Evolutionary conservation across 306 rosid genomes (phyloP).

Genomic region (Parietaria judaica): DNA sequence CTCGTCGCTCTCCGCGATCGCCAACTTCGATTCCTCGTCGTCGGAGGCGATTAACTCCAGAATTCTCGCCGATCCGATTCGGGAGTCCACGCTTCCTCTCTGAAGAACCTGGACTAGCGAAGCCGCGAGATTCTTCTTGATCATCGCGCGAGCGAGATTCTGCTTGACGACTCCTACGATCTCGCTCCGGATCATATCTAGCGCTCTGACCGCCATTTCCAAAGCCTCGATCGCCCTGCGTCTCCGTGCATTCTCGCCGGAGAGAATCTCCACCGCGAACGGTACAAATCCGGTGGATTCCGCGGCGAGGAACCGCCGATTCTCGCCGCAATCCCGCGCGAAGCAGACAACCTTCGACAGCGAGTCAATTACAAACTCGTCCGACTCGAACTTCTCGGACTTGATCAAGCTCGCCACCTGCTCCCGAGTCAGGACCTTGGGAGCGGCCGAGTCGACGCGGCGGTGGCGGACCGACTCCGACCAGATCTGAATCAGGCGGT

Average conservation of each 20-base stretch:
- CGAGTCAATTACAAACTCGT: conserved; percentile 15
- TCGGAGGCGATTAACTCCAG: conserved; percentile 42
- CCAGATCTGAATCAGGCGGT: conserved; percentile 93
- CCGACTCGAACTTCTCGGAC: not conserved
- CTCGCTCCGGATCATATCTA: conserved; percentile 40
- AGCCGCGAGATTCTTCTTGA: conserved; percentile 17
- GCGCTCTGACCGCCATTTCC: conserved; percentile 35
- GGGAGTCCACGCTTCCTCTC: conserved; percentile 38
- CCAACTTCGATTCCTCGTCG: conserved; percentile 45
- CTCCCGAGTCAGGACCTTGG: conserved; percentile 23
- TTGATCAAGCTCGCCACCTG: conserved; percentile 26
- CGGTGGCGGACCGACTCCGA: conserved; percentile 44
- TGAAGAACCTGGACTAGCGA: conserved; percentile 48
- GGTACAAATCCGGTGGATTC: conserved; percentile 34
- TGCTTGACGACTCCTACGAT: conserved; percentile 21
- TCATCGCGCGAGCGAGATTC: conserved; percentile 23
- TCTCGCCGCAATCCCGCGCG: conserved; percentile 51
- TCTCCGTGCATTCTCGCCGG: conserved; percentile 36
- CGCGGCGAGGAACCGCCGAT: conserved; percentile 44
- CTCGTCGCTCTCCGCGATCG: conserved; percentile 55
- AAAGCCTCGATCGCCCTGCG: conserved; percentile 22
- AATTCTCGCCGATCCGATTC: conserved; percentile 42
- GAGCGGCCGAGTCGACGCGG: conserved; percentile 33
- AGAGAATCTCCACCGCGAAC: conserved; percentile 41
- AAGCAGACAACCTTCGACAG: conserved; percentile 35